Evolutionary conservation across 1,284 basidiomycete genomes (phyloP).

Genomic region (Meripilus lineatus): DNA sequence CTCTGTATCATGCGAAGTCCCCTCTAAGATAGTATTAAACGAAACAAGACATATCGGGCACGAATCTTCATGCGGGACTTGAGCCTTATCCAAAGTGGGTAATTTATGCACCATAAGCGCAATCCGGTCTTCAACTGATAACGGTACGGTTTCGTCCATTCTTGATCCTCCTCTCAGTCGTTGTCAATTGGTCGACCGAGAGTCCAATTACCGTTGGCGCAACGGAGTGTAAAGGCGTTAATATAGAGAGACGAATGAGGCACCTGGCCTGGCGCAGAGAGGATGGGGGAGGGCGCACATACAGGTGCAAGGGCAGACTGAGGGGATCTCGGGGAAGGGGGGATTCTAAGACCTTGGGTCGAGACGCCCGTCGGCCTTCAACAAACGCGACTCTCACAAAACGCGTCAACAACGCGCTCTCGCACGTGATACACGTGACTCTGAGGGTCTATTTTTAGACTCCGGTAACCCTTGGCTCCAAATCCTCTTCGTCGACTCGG

Average conservation of each 20-base stretch:
- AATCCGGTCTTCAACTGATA: conserved; percentile 21
- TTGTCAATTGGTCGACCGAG: not conserved
- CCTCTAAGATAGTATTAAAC: conserved; percentile 38
- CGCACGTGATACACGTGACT: conserved; percentile 9
- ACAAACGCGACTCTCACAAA: conserved; percentile 8
- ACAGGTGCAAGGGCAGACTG: too few relatives aligned
- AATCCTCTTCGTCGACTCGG: too few relatives aligned
- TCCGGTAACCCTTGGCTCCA: too few relatives aligned
- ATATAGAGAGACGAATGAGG: not conserved
- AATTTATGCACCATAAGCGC: conserved; percentile 33
- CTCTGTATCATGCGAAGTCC: conserved; percentile 13
- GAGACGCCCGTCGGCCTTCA: too few relatives aligned
- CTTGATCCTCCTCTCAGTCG: not conserved
- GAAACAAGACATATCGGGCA: conserved; percentile 62
- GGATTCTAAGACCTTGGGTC: too few relatives aligned
- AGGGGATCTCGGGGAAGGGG: too few relatives aligned
- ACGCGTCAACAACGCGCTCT: conserved; percentile 30
- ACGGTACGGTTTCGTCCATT: conserved; percentile 9
- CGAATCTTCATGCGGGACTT: conserved; percentile 43
- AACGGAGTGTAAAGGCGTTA: not conserved
- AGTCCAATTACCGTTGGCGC: not conserved
- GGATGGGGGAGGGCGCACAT: conserved; percentile 3
- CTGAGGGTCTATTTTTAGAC: too few relatives aligned
- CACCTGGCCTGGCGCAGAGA: not conserved
- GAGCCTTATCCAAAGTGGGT: conserved; percentile 38